Conservation (phyloP, 2,329 filamentous ascomycete genomes). For the Xylaria sp. region DNA sequence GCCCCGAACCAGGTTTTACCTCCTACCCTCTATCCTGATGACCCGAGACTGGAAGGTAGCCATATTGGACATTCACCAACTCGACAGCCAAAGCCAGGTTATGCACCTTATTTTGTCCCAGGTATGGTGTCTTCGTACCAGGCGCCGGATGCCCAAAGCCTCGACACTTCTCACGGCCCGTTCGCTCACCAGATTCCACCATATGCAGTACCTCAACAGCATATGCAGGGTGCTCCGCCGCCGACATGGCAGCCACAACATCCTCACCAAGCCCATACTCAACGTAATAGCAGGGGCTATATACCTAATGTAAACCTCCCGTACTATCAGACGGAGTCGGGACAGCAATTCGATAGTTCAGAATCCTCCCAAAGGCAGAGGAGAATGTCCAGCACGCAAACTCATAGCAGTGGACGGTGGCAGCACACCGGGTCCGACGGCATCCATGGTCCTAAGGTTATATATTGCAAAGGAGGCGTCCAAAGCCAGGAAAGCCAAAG, state of each 20-base stretch:
- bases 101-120: neutral
- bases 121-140: neutral
- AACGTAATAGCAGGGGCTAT: neutral
- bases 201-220: neutral
- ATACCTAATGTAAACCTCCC: neutral
- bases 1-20: neutral
- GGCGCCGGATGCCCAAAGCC: neutral
- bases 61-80: neutral
- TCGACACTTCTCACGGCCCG: neutral
- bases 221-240: neutral
- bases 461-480: conserved; percentile 23
- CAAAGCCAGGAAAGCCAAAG: neutral
- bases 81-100: neutral
- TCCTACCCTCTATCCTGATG: neutral
- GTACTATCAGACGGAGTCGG: neutral
- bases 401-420: conserved; percentile 13
- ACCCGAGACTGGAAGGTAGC: too few relatives aligned
- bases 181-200: conserved; percentile 15
- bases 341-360: neutral
- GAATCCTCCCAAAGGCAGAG: neutral
- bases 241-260: neutral
- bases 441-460: conserved; percentile 28
- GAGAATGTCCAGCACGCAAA: neutral
- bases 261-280: neutral
- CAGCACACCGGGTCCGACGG: conserved; percentile 19